Evolutionary conservation across 1,284 basidiomycete species (phyloP).

Genomic region (Nidula niveotomentosa): DNA sequence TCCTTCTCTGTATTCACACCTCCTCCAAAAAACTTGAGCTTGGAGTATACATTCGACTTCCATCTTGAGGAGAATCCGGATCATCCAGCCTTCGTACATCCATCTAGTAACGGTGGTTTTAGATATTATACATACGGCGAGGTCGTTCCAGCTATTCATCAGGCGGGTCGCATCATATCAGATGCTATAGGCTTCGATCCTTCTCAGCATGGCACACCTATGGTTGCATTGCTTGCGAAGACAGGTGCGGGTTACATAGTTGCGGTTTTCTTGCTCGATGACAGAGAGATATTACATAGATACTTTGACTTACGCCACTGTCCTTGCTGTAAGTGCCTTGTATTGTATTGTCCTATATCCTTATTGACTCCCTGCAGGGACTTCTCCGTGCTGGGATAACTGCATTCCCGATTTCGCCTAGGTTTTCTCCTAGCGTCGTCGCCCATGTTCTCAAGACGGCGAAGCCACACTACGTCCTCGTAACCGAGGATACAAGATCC

Average conservation of each 20-base stretch:
- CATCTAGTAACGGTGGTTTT: background rate
- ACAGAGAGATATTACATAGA: no score
- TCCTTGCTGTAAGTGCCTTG: no score
- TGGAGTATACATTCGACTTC: no score
- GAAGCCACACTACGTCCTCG: background rate
- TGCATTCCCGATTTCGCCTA: background rate
- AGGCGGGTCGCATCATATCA: background rate
- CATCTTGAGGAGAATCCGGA: background rate
- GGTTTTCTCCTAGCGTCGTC: background rate
- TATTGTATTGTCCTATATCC: background rate
- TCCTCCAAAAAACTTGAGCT: no score
- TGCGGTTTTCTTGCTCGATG: no score
- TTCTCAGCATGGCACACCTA: no score
- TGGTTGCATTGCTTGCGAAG: no score
- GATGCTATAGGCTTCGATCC: background rate
- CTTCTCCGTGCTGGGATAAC: constrained; percentile 1
- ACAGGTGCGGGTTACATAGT: no score
- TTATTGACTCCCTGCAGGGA: background rate
- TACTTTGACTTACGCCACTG: no score
- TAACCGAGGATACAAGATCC: no score
- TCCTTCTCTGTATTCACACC: no score
- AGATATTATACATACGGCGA: constrained; percentile 1
- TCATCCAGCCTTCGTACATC: background rate
- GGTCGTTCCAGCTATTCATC: constrained; percentile 1
- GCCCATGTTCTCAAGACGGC: background rate